phyloP scores from a whole-genome alignment of 352 stramenopile genomes.

The Phytopythium helicoides region DNA sequence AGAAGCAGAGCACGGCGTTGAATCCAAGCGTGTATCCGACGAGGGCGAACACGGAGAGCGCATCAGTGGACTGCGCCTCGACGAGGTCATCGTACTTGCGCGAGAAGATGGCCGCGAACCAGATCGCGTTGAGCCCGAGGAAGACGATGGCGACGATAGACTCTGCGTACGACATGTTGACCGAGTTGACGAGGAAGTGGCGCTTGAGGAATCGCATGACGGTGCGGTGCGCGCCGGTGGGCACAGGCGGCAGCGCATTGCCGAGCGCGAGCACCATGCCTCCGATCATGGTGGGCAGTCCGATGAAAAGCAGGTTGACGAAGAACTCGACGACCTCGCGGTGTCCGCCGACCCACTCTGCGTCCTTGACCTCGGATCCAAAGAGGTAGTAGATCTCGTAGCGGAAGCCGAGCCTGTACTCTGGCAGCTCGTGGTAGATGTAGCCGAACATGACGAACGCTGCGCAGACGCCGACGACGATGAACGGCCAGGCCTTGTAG shows the following conservation, averaged over 20 bases:
- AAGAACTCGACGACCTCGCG: constrained; percentile 76
- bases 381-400: constrained; percentile 67
- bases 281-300: constrained; percentile 70
- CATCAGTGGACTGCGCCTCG: constrained; percentile 41
- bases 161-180: constrained; percentile 83
- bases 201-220: constrained; percentile 81
- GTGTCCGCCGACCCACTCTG: constrained; percentile 66
- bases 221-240: constrained; percentile 64
- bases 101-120: constrained; percentile 80
- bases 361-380: constrained; percentile 42
- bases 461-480: constrained; percentile 47
- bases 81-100: constrained; percentile 54
- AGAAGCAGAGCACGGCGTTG: constrained; percentile 71
- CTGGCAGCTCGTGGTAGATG: constrained; percentile 71
- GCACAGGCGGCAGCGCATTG: constrained; percentile 67
- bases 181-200: constrained; percentile 62
- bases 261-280: constrained; percentile 60
- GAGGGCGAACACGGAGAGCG: constrained; percentile 37
- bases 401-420: constrained; percentile 64
- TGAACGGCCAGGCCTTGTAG: constrained; percentile 81
- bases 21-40: constrained; percentile 70
- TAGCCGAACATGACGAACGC: constrained; percentile 53
- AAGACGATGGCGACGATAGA: constrained; percentile 67
- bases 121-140: constrained; percentile 74
- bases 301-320: constrained; percentile 68